These are phyloP conservation scores for Cladophialophora yegresii DNA, from an alignment of 2,329 filamentous ascomycete species.

Conservation along the genomic window DNA sequence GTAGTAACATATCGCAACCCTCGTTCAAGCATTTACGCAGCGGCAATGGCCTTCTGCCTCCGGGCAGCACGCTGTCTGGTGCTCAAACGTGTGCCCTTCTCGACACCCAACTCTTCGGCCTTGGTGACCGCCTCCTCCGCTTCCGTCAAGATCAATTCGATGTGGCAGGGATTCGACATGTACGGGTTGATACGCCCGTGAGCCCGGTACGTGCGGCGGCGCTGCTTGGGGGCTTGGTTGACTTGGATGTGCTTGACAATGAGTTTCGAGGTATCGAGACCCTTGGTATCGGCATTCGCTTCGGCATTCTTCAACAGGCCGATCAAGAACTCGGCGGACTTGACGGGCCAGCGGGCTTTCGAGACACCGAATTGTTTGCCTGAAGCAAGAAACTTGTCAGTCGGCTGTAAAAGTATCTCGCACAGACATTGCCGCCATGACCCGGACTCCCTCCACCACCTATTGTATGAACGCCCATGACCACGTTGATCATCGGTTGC, in stretches of 20 bases:
- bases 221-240: conserved; percentile 99
- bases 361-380: conserved; percentile 99
- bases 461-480: background rate
- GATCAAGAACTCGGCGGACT: conserved; percentile 98
- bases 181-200: conserved; percentile 99
- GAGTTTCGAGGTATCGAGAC: conserved; percentile 94
- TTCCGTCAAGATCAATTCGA: conserved; percentile 99
- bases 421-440: background rate
- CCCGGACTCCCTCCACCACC: background rate
- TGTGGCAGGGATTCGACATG: conserved; percentile 99
- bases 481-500: background rate
- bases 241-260: conserved; percentile 99
- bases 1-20: background rate
- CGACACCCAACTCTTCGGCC: conserved; percentile 64
- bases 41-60: conserved; percentile 63
- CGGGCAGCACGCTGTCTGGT: conserved; percentile 85
- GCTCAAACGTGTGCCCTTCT: conserved; percentile 69
- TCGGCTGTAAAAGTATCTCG: background rate
- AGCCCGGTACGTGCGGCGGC: conserved; percentile 98
- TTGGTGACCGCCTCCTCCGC: conserved; percentile 95
- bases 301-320: conserved; percentile 96
- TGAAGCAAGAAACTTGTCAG: conserved; percentile 46
- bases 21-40: conserved; percentile 33
- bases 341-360: conserved; percentile 98
- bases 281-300: conserved; percentile 95